Evolutionary conservation across 148 eudicot genomes (phyloP), one percentile per base, ranked within the genome.

Genomic region (Diospyros lotus): DNA sequence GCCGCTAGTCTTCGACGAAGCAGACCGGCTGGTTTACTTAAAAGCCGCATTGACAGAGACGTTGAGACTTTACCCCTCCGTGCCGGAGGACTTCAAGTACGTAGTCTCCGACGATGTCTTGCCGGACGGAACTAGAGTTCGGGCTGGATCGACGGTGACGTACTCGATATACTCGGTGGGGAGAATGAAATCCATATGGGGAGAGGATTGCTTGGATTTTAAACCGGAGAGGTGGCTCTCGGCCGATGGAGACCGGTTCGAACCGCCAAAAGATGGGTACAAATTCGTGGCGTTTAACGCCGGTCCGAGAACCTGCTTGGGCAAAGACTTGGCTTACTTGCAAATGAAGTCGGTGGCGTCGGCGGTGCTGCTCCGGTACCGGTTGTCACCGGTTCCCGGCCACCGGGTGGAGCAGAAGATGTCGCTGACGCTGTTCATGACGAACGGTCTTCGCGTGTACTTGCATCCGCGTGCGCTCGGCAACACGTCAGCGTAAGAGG

Each of bases 301-400:
- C 6, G 98, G 98, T 3, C 96, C 98, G 15, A 89, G 98, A 78
- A 93, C 90, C 59, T 93, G 98, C 48, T 66, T 93, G 44, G 97
- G 95, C 59, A 93, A 90, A 77, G 95, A 93, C 67, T 80, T 93
- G 85, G 93, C 97, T 75, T 93, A 90, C 76, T 54, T 93, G 66
- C 96, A 93, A 17, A 93, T 93, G 98, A 93, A 93, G 64, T 93
- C 98, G 0, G 90, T 90, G 58, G 96, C 88, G 3, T 83, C 93
- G 17, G 98, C 98, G 1, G 90, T 93, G 48, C 82, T 93, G 66
- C 88, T 93, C 17, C 83, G 88, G 2, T 87, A 90, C 82, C 84
- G 88, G 79, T 77, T 89, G 43, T 39, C 71, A 4, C 79, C 59
- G 74, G 98, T 81, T 78, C 91, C 93, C 15, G 96, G 98, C 55